Evolutionary conservation across 2,329 filamentous ascomycete species (phyloP).

Genomic region (Gnomoniopsis sp.): DNA sequence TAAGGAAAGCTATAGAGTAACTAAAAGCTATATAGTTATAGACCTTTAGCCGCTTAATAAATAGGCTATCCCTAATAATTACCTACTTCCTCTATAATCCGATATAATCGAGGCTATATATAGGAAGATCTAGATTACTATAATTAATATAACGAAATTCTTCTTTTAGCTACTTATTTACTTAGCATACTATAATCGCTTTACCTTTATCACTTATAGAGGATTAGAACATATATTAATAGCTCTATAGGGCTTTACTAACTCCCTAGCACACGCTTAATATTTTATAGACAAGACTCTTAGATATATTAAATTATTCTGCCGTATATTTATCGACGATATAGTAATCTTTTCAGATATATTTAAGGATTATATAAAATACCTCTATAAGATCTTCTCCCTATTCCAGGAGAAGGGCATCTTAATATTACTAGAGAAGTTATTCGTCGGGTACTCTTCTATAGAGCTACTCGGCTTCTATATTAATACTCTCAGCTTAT

Average conservation of each 20-base stretch:
- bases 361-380: background rate
- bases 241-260: background rate
- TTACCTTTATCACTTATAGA: background rate
- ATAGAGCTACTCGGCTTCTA: conserved; percentile 6
- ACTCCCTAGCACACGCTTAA: background rate
- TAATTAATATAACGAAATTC: background rate
- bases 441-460: background rate
- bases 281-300: background rate
- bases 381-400: background rate
- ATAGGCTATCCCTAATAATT: background rate
- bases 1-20: background rate
- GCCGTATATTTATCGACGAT: background rate
- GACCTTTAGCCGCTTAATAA: conserved; percentile 4
- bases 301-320: background rate
- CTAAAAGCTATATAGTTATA: background rate
- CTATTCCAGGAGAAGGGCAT: background rate
- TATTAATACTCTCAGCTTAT: background rate
- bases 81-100: background rate
- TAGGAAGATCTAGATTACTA: background rate
- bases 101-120: background rate
- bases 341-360: background rate
- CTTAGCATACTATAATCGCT: background rate
- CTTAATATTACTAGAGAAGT: background rate
- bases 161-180: conserved; percentile 3
- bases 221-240: background rate